These are phyloP conservation scores for Coleophoma cylindrospora DNA, from an alignment of 2,329 filamentous ascomycete genomes.

Conservation along the genomic window DNA sequence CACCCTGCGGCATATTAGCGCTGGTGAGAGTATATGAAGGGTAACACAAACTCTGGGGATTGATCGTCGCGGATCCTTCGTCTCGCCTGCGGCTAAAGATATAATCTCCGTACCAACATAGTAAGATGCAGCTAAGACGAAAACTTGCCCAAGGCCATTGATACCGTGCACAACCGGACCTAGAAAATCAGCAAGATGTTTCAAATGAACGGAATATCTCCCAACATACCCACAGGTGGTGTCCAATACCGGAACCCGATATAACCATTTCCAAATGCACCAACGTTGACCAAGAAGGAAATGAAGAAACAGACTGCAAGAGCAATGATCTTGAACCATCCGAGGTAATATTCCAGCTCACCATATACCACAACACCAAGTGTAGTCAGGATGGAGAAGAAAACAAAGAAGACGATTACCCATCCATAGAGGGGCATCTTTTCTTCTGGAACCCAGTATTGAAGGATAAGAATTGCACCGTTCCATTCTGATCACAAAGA, in stretches of 20 bases:
- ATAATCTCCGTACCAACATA: slow-evolving; percentile 21
- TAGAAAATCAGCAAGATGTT: neutral
- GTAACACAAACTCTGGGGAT: slow-evolving; percentile 12
- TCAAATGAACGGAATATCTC: neutral
- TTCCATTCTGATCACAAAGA: slow-evolving; percentile 3
- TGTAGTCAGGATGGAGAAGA: slow-evolving; percentile 6
- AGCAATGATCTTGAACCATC: slow-evolving; percentile 8
- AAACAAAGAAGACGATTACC: slow-evolving; percentile 7
- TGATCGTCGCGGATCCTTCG: slow-evolving; percentile 40
- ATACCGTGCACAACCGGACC: slow-evolving; percentile 16
- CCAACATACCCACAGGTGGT: slow-evolving; percentile 6
- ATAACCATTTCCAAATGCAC: slow-evolving; percentile 7
- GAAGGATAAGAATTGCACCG: slow-evolving; percentile 7
- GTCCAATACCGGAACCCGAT: slow-evolving; percentile 10
- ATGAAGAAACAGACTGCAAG: slow-evolving; percentile 7
- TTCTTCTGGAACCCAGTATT: slow-evolving; percentile 16
- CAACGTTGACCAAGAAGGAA: slow-evolving; percentile 7
- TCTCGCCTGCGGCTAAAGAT: slow-evolving; percentile 18
- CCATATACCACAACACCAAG: slow-evolving; percentile 8
- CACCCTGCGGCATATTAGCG: slow-evolving; percentile 6
- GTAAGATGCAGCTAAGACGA: slow-evolving; percentile 16
- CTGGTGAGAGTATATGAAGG: neutral
- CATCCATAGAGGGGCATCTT: slow-evolving; percentile 6
- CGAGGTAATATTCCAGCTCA: slow-evolving; percentile 7
- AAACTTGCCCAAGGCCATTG: slow-evolving; percentile 16